Evolutionary conservation across 306 rosid genomes (phyloP).

Genomic region (Rubus parviflorus): DNA sequence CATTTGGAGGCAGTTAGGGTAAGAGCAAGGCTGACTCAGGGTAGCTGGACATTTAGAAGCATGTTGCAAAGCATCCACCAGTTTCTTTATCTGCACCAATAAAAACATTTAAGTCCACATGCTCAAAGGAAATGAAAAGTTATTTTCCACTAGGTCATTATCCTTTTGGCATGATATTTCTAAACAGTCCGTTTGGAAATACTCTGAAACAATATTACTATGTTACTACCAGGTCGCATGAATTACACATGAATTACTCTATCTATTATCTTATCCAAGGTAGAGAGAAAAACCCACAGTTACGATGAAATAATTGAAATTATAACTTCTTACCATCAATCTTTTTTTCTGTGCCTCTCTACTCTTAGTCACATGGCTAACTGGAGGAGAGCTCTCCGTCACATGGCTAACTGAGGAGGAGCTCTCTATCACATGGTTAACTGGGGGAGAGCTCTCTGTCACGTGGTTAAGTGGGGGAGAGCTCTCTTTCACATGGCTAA

Average conservation of each 20-base stretch:
- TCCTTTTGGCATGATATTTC: neutral
- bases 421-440: neutral
- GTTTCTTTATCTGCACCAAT: conserved; percentile 23
- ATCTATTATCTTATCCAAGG: neutral
- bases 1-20: conserved; percentile 34
- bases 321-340: conserved; percentile 15
- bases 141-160: neutral
- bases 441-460: neutral
- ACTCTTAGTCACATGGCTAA: neutral
- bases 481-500: neutral
- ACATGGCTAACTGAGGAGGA: neutral
- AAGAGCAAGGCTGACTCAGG: conserved; percentile 35
- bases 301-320: neutral
- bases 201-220: neutral
- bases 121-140: neutral
- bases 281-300: neutral
- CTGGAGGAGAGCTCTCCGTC: neutral
- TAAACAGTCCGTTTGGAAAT: neutral
- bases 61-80: conserved; percentile 33
- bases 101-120: neutral
- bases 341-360: neutral
- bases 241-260: neutral
- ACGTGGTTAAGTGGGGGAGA: conserved; percentile 10
- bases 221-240: neutral
- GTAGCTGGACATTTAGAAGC: conserved; percentile 29